Conservation (phyloP, 2,329 filamentous ascomycete species). For the Cladophialophora yegresii region DNA sequence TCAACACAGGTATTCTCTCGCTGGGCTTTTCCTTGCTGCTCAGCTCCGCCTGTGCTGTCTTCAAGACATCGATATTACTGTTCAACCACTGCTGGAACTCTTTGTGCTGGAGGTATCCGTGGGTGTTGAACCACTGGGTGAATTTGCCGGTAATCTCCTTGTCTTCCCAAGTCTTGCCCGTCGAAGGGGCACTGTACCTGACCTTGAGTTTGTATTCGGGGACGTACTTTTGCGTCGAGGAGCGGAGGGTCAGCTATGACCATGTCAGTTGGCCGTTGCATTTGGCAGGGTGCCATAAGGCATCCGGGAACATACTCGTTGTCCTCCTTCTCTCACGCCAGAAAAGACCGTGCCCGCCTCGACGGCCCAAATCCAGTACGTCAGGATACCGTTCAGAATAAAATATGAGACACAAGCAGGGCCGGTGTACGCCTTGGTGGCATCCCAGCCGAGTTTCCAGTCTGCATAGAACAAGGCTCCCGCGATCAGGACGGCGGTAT, state of each 20-base stretch:
- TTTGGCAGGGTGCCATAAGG: neutral
- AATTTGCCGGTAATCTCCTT: conserved; percentile 59
- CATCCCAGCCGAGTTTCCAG: conserved; percentile 86
- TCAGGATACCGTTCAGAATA: conserved; percentile 73
- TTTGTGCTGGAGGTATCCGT: conserved; percentile 62
- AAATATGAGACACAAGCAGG: conserved; percentile 79
- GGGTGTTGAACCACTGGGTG: conserved; percentile 60
- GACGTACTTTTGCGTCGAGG: conserved; percentile 73
- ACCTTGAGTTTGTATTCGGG: conserved; percentile 78
- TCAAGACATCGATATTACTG: conserved; percentile 58
- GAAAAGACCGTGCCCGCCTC: conserved; percentile 82
- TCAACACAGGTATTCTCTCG: conserved; percentile 11
- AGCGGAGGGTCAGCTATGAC: conserved; percentile 69
- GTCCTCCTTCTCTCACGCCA: conserved; percentile 68
- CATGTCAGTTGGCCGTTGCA: neutral
- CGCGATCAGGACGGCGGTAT: conserved; percentile 75
- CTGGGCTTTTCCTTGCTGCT: conserved; percentile 13
- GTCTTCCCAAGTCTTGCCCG: conserved; percentile 47
- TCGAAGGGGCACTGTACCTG: conserved; percentile 43
- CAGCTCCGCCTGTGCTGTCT: conserved; percentile 46
- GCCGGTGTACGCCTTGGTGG: conserved; percentile 77
- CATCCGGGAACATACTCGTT: conserved; percentile 53
- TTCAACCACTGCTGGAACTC: conserved; percentile 65
- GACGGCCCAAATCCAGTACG: conserved; percentile 79
- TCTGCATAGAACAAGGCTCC: conserved; percentile 87